Evolutionary conservation across 1,284 basidiomycete species (phyloP).

Genomic region (Sporisorium exsertum): DNA sequence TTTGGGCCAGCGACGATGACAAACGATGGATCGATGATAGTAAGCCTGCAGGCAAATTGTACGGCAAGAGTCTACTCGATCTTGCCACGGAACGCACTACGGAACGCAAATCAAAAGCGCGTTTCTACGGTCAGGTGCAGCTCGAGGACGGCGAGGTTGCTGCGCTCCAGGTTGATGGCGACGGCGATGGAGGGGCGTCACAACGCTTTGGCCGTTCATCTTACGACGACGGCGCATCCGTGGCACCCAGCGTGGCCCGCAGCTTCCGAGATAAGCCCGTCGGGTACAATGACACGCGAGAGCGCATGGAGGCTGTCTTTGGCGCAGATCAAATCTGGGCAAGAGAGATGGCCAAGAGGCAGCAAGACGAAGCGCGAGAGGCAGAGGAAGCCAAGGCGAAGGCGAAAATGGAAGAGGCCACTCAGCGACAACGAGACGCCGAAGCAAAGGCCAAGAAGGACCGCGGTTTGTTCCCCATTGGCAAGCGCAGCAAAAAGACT

Average conservation of each 20-base stretch:
- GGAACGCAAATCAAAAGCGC: conserved; percentile 41
- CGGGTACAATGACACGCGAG: conserved; percentile 64
- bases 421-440: conserved; percentile 17
- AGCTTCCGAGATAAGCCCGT: conserved; percentile 59
- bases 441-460: conserved; percentile 40
- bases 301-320: conserved; percentile 65
- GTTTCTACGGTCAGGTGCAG: conserved; percentile 64
- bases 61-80: conserved; percentile 64
- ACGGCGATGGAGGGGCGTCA: conserved; percentile 10
- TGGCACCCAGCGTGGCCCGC: conserved; percentile 51
- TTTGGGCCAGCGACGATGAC: conserved; percentile 58
- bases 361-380: conserved; percentile 54
- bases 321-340: conserved; percentile 56
- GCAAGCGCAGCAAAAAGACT: conserved; percentile 42
- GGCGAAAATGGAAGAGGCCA: conserved; percentile 29
- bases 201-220: conserved; percentile 18
- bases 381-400: conserved; percentile 25
- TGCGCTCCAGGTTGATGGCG: conserved; percentile 29
- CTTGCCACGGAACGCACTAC: conserved; percentile 45
- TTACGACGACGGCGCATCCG: conserved; percentile 40
- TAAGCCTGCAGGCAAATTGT: conserved; percentile 64
- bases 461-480: conserved; percentile 22
- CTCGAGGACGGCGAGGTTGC: conserved; percentile 43
- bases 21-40: conserved; percentile 60
- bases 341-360: conserved; percentile 59